phyloP scores from a whole-genome alignment of 2,329 filamentous ascomycete species.

The Monosporascus sp. region DNA sequence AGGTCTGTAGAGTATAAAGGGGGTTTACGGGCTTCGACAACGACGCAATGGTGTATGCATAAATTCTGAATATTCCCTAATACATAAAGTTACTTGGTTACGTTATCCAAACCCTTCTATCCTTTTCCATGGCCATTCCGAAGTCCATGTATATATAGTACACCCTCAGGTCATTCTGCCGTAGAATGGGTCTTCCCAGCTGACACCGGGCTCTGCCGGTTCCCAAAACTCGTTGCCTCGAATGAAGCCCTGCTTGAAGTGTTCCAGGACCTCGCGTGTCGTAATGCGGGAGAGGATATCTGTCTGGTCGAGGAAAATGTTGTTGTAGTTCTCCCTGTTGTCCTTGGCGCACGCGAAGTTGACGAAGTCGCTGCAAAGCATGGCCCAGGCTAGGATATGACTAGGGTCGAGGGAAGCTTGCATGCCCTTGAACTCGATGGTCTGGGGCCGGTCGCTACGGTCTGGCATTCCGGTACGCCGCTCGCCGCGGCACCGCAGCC shows the following conservation, averaged over 20 bases:
- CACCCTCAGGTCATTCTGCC: too few relatives aligned
- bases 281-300: background rate
- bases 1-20: too few relatives aligned
- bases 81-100: too few relatives aligned
- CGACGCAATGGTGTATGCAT: too few relatives aligned
- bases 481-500: conserved; percentile 5
- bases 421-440: conserved; percentile 14
- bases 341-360: background rate
- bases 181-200: conserved; percentile 9
- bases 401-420: conserved; percentile 3
- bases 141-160: too few relatives aligned
- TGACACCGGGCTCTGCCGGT: background rate
- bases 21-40: too few relatives aligned
- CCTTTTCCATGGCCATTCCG: too few relatives aligned
- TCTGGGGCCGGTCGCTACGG: background rate
- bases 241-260: background rate
- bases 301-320: background rate
- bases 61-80: too few relatives aligned
- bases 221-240: background rate
- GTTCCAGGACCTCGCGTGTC: background rate
- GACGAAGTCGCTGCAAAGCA: conserved; percentile 1
- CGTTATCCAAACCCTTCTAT: too few relatives aligned
- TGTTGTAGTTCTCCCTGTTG: background rate
- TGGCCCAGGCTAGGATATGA: conserved; percentile 4
- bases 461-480: background rate